phyloP scores from a whole-genome alignment of 257 asterid species.

The Solanum dulcamara region DNA sequence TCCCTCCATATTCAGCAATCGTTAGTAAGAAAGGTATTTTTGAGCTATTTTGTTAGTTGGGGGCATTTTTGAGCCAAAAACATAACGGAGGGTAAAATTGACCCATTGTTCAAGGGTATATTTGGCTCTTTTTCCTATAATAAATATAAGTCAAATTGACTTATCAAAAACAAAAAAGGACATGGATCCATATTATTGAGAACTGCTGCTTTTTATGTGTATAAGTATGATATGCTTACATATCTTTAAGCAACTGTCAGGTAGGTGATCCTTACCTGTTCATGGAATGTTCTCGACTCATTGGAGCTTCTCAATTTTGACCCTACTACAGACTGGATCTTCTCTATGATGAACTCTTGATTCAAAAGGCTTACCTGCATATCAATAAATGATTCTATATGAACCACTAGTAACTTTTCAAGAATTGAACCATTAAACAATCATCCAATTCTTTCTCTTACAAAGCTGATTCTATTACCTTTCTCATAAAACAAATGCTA shows the following conservation, averaged over 20 bases:
- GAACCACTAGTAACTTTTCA: neutral
- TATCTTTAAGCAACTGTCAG: neutral
- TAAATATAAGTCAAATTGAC: neutral
- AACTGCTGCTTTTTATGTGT: neutral
- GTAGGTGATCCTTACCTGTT: constrained; percentile 50
- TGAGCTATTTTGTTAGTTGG: neutral
- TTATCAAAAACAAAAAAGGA: neutral
- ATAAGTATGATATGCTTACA: neutral
- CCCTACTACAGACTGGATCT: constrained; percentile 72
- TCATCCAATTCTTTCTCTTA: neutral
- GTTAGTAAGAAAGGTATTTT: neutral
- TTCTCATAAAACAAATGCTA: neutral
- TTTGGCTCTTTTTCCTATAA: neutral
- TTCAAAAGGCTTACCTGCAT: constrained; percentile 86
- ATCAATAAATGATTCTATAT: neutral
- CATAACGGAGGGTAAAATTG: neutral
- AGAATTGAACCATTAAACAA: neutral
- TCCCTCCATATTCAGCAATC: neutral
- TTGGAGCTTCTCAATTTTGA: constrained; percentile 75
- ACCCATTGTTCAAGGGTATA: neutral
- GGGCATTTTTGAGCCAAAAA: neutral
- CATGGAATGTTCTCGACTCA: constrained; percentile 75
- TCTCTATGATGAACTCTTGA: constrained; percentile 79
- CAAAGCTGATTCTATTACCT: neutral
- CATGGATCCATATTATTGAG: neutral